Base-by-base conservation (phyloP, 768 basidiomycete genomes). In the Phaffia tasmanica region DNA sequence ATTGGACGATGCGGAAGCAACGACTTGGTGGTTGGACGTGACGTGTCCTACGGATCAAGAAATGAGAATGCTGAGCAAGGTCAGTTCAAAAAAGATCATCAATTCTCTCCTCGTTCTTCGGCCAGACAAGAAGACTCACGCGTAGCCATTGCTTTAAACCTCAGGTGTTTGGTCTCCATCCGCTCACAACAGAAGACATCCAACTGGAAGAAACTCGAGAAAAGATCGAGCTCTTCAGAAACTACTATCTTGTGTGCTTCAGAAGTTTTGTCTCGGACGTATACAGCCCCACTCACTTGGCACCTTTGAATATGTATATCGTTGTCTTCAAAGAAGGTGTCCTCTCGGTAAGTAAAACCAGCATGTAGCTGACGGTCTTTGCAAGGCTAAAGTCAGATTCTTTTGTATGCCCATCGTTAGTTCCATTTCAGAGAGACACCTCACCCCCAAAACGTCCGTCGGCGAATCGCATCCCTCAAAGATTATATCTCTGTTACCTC, bases 301-400 rank as follows among this genome's bases (percentile, higher is more conserved):
- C 98, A 75, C 95, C 95, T 19, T 80, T 98, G 70, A 99, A 99
- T 78, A 98, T 97, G 94, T 99, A 99, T 78, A 94, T 99, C 72
- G 88, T 98, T 72, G 95, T 99, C 59, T 97, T 99, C 79, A 83
- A 94, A 27, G 95, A 98, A 75, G 95, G 95, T 21, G 97, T 85
- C 1, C 79, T 98, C 57, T 95, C 91, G 11, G 93, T 95, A 72
- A 73, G 86, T 81, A 18, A 1, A 19, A 18, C 56, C 14, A 57
- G 56, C 7, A 57, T 42, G 11, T 42, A 42, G 11, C 11, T 23
- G 18, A 30, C 25, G 56, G 6, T 57, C 7, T 11, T 4, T 4
- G 35, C 35, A 42, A 42, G 6, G 35, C 11, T 42, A 11, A 42
- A 11, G 6, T 42, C 11, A 42, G 19, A 9, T 21, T n/a, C 18